Base-by-base conservation (phyloP, 345 rosid species). In the Euphorbia peplus region DNA sequence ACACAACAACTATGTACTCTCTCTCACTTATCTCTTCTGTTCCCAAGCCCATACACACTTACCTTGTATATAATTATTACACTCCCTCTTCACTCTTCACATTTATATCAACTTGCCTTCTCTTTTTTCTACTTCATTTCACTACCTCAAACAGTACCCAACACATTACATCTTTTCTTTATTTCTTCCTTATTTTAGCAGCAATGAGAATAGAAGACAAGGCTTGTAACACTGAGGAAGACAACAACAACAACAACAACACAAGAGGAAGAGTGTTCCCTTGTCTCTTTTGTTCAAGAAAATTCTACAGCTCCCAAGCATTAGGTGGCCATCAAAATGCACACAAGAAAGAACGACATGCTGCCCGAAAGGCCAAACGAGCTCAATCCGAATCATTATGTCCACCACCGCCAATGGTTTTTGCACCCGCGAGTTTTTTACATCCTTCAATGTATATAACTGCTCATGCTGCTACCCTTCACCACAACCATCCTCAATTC, bases 321-420 rank as follows among this genome's bases (percentile, higher is more conserved):
- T 70, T 93, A 22, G 98, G 97, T 16, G 98, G 98, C 24, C 98
- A 93, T 74, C 98, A 93, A 60, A 93, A 93, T 41, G 97, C 98
- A 16, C 97, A 93, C 84, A 93, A 89, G 91, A 90, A 84, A 63
- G 98, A 93, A 70, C 81, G 98, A 72, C 82, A 70, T 7, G 87
- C 90, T 9, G 92, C 90, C 0, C 82, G 96, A 73, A 93, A 83
- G 69, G 90, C 89, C 28, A 87, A 83, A 82, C 77, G 87, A 42
- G 76, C 84, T 0, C 86, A 81, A 70, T 85, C 70, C 42, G 68
- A 73, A 81, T 60, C 81, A 61, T 18, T 64, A 28, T 63, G 69
- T 0, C 22, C 60, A 47, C 69, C 79, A 59, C 66, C 81, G 59
- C 59, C 85, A 0, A 42, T 75, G 57, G 66, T 80, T 24, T 68